phyloP scores from a whole-genome alignment of 2,329 filamentous ascomycete genomes.

The Beauveria scarabaeidicola region DNA sequence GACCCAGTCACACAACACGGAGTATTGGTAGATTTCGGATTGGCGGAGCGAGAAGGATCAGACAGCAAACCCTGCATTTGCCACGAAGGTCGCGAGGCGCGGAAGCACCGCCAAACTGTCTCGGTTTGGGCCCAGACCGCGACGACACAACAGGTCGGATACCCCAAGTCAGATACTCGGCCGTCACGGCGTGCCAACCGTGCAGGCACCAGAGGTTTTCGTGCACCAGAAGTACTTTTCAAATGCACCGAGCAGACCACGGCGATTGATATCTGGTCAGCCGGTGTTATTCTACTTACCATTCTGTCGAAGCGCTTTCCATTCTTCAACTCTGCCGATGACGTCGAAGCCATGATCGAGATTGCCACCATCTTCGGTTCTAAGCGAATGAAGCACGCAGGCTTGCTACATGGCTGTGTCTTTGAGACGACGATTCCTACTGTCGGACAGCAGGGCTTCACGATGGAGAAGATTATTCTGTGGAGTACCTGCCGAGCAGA shows the following conservation, averaged over 20 bases:
- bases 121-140: constrained; percentile 49
- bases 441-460: constrained; percentile 76
- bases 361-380: constrained; percentile 91
- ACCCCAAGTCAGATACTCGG: constrained; percentile 82
- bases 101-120: constrained; percentile 50
- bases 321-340: constrained; percentile 98
- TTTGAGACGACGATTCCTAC: constrained; percentile 92
- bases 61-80: constrained; percentile 79
- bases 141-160: constrained; percentile 51
- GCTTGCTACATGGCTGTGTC: constrained; percentile 78
- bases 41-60: constrained; percentile 75
- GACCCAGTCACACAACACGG: constrained; percentile 71
- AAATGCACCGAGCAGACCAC: constrained; percentile 95
- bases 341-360: constrained; percentile 95
- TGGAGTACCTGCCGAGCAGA: constrained; percentile 82
- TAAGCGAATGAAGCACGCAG: constrained; percentile 73
- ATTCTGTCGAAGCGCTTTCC: constrained; percentile 87
- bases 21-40: constrained; percentile 96
- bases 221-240: constrained; percentile 90
- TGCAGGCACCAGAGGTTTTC: constrained; percentile 89
- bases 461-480: constrained; percentile 84
- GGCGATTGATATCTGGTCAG: constrained; percentile 94
- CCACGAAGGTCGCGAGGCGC: constrained; percentile 53
- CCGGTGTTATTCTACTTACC: constrained; percentile 93
- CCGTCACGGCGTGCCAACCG: constrained; percentile 86